phyloP scores from a whole-genome alignment of 176 grass and related monocot species.

The Aechmea fasciata region DNA sequence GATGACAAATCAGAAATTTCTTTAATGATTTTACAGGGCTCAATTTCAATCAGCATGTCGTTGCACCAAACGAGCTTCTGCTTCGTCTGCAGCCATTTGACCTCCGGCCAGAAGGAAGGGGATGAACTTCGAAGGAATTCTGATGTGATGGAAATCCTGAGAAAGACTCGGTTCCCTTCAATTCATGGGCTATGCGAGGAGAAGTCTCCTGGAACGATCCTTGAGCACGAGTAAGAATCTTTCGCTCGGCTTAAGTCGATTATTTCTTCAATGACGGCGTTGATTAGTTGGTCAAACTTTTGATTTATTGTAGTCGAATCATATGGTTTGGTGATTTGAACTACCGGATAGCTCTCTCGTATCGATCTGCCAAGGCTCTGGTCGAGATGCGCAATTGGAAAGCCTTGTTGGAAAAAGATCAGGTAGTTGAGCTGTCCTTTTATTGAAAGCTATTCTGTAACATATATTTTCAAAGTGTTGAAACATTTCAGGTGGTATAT shows the following conservation, averaged over 20 bases:
- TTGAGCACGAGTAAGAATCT: slow-evolving; percentile 79
- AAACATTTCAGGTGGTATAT: background rate
- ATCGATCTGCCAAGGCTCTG: slow-evolving; percentile 88
- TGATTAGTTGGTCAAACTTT: slow-evolving; percentile 10
- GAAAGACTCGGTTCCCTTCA: slow-evolving; percentile 82
- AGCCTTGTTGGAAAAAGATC: slow-evolving; percentile 96
- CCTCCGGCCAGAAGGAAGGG: slow-evolving; percentile 93
- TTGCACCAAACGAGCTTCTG: slow-evolving; percentile 99
- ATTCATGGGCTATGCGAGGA: slow-evolving; percentile 63
- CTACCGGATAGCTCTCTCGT: slow-evolving; percentile 94
- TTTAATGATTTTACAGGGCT: slow-evolving; percentile 45
- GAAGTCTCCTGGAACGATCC: slow-evolving; percentile 78
- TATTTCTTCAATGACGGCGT: background rate
- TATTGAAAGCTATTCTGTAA: background rate
- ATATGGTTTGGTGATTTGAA: slow-evolving; percentile 99
- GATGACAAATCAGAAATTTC: background rate
- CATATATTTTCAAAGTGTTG: background rate
- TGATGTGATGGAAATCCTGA: slow-evolving; percentile 85
- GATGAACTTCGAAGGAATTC: slow-evolving; percentile 80
- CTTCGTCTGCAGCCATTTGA: slow-evolving; percentile 99
- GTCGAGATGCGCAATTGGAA: slow-evolving; percentile 99
- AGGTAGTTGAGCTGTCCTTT: slow-evolving; percentile 37
- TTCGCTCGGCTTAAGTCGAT: background rate
- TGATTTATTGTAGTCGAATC: slow-evolving; percentile 55
- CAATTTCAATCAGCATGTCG: slow-evolving; percentile 99